Base-by-base conservation (phyloP, 2,329 filamentous ascomycete species). In the Colletotrichum noveboracense region DNA sequence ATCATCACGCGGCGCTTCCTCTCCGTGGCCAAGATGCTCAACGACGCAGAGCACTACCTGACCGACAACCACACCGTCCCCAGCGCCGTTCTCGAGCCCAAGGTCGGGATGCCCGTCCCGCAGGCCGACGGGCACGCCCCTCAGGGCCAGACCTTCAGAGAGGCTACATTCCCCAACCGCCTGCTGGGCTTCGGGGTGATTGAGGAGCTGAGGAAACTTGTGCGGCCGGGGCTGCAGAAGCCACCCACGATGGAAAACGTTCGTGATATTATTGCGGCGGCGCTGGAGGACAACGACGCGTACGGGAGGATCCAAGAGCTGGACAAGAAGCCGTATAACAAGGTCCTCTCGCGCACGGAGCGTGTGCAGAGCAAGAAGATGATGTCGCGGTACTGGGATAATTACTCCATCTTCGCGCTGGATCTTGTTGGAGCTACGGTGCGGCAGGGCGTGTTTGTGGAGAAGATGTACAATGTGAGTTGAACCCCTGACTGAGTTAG, bases 371-470 rank as follows among this genome's bases (percentile, higher is more conserved):
- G 92, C 6, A 89, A 93, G 16, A 91, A 91, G 81, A 93, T 94
- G 91, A 93, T 95, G 91, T 89, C 88, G 26, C 87, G 91, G 3
- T 95, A 95, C 80, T 94, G 93, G 92, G 88, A 91, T 26, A 95
- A 95, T 80, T 86, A 85, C n/a, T 90, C 89, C 2, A 86, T 87
- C 0, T 94, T 95, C 76, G 90, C 91, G 0, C 86, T 95, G 1
- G 92, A 95, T 75, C 89, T 95, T 3, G 85, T 88, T 6, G 91
- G 92, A 3, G 93, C 93, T 0, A 91, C 94, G 4, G 86, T 93
- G 78, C 87, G 93, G 0, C 93, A 95, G 80, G 89, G 91, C 21
- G 86, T 89, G 62, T 95, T 94, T 78, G 85, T 92, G 4, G 90
- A 92, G 74, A 95, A 96, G 85, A 96, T 96, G 94, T 88, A 90